Evolutionary conservation across 2,329 filamentous ascomycete genomes (phyloP), one percentile per base, ranked within the genome.

Genomic region (Fusarium concolor): DNA sequence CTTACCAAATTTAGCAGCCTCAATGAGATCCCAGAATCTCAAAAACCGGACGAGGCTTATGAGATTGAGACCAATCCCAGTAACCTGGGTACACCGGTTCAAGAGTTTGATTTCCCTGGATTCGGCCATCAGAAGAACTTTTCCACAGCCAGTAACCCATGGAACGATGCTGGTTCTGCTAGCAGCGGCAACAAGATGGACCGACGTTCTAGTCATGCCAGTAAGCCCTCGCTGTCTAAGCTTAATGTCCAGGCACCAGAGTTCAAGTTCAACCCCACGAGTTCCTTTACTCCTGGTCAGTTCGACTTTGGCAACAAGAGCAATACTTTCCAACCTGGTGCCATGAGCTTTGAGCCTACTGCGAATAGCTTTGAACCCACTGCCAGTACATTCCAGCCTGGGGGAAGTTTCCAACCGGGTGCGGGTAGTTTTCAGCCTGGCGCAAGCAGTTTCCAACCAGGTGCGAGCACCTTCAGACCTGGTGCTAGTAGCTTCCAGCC

Each of bases 241-340:
- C 86, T 98, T 71, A 98, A 98, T 73, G 94, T 96, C 29, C 88
- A 91, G 65, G 95, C 95, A 0, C 92, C 94, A 45, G 93, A 96
- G 74, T 97, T 97, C 83, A 93, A 90, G 72, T 95, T 95, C 79
- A 87, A 88, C 65, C 86, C 86, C 5, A 77, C 69, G 12, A 85
- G 77, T 72, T 72, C 61, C 31, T 73, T 73, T 24, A 73, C 68
- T 6, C 70, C 71, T 29, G 71, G 70, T 2, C 65, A 73, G 37
- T 73, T 69, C 49, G 65, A 62, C 45, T 72, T 73, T 24, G 54
- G 44, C 37, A 58, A 28, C 38, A 85, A 77, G 71, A 80, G 78
- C 35, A 54, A 52, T 50, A 44, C 37, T 24, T 88, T 88, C 71
- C 81, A 83, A 37, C 82, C 84, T 33, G 77, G 44, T 15, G 79